Percentiles rank a stretch among this genome's conserved stretches.
These are phyloP conservation scores for Tylopilus vinaceipallidus DNA, from an alignment of 768 basidiomycete genomes.

Conservation along the genomic window DNA sequence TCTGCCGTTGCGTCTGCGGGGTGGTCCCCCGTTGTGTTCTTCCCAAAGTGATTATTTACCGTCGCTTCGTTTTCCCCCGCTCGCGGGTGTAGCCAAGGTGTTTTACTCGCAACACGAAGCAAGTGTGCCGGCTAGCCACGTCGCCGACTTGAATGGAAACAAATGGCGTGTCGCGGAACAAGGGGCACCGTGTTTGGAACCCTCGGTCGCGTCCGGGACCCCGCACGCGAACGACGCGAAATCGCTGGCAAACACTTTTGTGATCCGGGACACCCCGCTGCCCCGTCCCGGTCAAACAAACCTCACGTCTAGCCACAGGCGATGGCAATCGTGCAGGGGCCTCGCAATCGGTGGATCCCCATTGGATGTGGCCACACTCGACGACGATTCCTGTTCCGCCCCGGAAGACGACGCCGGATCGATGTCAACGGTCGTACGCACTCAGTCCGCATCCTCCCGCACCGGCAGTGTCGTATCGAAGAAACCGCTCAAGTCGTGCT, in stretches of 20 bases:
- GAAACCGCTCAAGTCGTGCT: constrained; percentile 15
- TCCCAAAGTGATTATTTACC: constrained; percentile 11
- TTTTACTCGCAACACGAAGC: constrained; percentile 4
- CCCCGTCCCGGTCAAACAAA: constrained; percentile 1
- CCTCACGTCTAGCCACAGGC: constrained; percentile 1
- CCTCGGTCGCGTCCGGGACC: neutral
- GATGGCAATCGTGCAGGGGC: constrained; percentile 12
- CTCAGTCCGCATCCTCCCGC: neutral
- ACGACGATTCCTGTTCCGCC: neutral
- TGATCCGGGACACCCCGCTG: neutral
- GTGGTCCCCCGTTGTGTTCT: neutral
- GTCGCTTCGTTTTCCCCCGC: constrained; percentile 20
- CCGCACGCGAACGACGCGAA: neutral
- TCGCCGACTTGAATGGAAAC: no score
- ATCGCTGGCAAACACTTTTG: neutral
- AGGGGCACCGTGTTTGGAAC: neutral
- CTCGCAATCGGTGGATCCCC: constrained; percentile 7
- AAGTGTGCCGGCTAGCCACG: neutral
- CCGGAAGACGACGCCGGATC: neutral
- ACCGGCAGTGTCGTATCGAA: neutral
- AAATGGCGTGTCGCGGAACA: neutral
- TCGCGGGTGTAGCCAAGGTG: constrained; percentile 5
- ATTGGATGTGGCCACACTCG: neutral
- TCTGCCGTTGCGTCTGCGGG: constrained; percentile 7
- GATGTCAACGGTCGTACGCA: neutral